Base-by-base conservation (phyloP, 768 basidiomycete species). In the Gloeopeniophorella convolvens region DNA sequence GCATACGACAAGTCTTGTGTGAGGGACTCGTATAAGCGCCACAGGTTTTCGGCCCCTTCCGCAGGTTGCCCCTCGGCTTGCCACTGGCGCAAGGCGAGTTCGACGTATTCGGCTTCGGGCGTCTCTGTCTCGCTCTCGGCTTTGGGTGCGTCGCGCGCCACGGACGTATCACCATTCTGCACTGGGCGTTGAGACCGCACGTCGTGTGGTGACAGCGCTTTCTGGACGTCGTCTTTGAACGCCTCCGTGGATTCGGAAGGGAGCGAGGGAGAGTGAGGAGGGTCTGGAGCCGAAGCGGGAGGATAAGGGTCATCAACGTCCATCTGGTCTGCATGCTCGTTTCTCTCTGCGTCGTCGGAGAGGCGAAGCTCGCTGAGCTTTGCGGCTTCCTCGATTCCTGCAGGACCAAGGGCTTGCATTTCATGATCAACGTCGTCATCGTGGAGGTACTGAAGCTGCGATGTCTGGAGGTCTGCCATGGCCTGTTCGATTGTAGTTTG, bases 1-100 rank as follows among this genome's bases (percentile, higher is more conserved):
- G 83, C 77, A 60, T 89, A 89, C 2, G 96, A 88, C 34, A 99
- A 79, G 52, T 95, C 85, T 48, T 89, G 83, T 0, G 96, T 98
- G 57, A 96, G 72, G 3, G 86, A 83, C 59, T 89, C 86, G 69
- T 99, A 99, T 13, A 83, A 71, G 11, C 86, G 82, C 96, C 96
- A 99, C n/a, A 95, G 75, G 46, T 79, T 77, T 57, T 85, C 83
- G 0, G 85, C 81, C 5, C 70, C 70, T 39, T 71, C 66, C 20
- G 70, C 66, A 3, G 80, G 74, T 58, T 82, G 78, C 42, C 80
- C 82, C 13, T 71, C 65, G 3, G 73, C 68, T 54, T 82, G 77
- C 83, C 85, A 88, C 37, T 74, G 64, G 9, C 74, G 73, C 35
- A 88, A 68, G 48, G 77, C 71, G 24, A 72, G 61, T 63, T 87